Conservation (phyloP, 352 stramenopile species). For the Aphanomyces astaci region DNA sequence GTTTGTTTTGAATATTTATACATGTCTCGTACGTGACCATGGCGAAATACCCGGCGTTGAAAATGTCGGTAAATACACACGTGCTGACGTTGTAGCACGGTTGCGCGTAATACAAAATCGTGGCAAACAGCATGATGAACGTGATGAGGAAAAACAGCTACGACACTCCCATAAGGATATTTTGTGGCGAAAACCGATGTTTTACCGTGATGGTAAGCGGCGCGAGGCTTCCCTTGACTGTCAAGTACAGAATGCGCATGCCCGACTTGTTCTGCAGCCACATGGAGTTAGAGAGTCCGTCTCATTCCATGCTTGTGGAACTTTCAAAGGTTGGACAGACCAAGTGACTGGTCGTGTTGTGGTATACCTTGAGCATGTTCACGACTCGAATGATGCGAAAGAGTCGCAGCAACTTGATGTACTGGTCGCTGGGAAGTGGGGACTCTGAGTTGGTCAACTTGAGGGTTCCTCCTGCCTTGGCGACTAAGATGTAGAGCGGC, state of each 20-base stretch:
- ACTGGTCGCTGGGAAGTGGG: background rate
- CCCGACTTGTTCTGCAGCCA: conserved; percentile 30
- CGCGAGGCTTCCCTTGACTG: conserved; percentile 44
- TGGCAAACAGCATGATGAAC: conserved; percentile 63
- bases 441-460: conserved; percentile 7
- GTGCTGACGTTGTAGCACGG: conserved; percentile 69
- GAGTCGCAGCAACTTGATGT: conserved; percentile 19
- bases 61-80: conserved; percentile 75
- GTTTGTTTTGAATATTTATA: too few relatives aligned
- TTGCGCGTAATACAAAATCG: conserved; percentile 65
- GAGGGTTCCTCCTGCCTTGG: conserved; percentile 15
- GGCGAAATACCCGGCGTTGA: conserved; percentile 77
- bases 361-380: conserved; percentile 19
- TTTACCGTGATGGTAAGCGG: conserved; percentile 53
- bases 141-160: conserved; percentile 62
- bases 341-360: too few relatives aligned
- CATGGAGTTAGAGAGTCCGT: too few relatives aligned
- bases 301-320: too few relatives aligned
- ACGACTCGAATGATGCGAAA: conserved; percentile 21
- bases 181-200: background rate
- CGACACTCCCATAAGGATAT: background rate
- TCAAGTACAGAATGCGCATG: conserved; percentile 46
- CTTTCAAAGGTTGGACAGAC: too few relatives aligned
- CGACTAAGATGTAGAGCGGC: conserved; percentile 46
- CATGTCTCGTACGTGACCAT: conserved; percentile 81